Evolutionary conservation across 1,284 basidiomycete species (phyloP).

Genomic region (Vanrija sp.): DNA sequence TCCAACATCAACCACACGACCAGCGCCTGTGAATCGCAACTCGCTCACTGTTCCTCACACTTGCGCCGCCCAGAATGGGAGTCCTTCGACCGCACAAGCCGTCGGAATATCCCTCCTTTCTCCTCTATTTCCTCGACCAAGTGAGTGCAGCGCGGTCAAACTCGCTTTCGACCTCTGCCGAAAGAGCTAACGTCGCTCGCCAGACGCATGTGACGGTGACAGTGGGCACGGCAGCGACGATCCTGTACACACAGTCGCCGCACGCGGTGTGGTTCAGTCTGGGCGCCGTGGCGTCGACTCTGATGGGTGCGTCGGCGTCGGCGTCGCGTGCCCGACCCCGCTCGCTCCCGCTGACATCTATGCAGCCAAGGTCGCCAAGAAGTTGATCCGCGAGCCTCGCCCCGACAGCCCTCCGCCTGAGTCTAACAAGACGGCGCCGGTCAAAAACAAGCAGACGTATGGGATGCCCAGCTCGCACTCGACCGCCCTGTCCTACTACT

Average conservation of each 20-base stretch:
- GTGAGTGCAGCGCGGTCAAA: constrained; percentile 15
- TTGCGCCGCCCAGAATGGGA: neutral
- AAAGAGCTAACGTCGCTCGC: too few species aligned
- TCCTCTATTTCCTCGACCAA: constrained; percentile 41
- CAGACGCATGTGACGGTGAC: constrained; percentile 57
- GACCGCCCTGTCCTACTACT: constrained; percentile 67
- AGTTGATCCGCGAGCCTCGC: constrained; percentile 65
- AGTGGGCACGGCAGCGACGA: constrained; percentile 55
- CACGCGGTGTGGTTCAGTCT: constrained; percentile 64
- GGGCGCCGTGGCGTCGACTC: constrained; percentile 62
- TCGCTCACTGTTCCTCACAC: too few species aligned
- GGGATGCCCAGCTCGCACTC: constrained; percentile 90
- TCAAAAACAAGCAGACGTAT: constrained; percentile 39
- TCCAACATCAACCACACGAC: too few species aligned
- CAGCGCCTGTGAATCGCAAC: too few species aligned
- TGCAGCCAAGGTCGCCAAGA: constrained; percentile 67
- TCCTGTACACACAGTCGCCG: constrained; percentile 65
- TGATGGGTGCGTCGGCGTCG: constrained; percentile 38
- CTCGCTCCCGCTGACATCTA: neutral
- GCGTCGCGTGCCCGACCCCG: neutral
- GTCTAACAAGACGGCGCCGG: constrained; percentile 8
- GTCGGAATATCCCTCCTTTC: constrained; percentile 37
- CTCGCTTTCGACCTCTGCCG: too few species aligned
- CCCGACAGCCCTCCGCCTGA: constrained; percentile 52
- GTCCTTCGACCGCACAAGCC: constrained; percentile 11